Evolutionary conservation across 331 rosid genomes (phyloP).

Genomic region (Cucumis variabilis): DNA sequence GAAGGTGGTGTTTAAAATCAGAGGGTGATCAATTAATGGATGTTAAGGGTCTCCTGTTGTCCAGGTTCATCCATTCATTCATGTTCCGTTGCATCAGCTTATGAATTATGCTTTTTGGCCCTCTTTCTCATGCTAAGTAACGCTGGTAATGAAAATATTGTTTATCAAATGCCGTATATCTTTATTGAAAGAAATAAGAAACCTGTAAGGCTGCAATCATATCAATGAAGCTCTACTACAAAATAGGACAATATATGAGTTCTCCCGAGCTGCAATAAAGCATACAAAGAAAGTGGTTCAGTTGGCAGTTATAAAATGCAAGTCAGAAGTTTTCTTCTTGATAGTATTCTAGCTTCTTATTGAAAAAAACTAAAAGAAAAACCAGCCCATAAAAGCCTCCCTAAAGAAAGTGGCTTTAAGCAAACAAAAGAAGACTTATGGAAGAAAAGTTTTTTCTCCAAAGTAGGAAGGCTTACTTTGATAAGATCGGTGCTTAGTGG

Average conservation of each 20-base stretch:
- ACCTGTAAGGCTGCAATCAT: neutral
- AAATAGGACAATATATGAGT: neutral
- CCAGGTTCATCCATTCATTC: slow-evolving; percentile 66
- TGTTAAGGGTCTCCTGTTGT: slow-evolving; percentile 75
- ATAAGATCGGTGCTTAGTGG: no score
- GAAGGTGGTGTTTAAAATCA: slow-evolving; percentile 91
- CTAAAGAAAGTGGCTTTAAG: no score
- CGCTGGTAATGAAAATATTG: neutral
- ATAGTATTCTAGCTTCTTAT: neutral
- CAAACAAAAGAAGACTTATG: no score
- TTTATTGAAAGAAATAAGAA: neutral
- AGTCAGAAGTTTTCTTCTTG: neutral
- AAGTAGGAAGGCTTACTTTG: no score
- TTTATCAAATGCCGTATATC: slow-evolving; percentile 11
- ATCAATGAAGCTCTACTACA: slow-evolving; percentile 15
- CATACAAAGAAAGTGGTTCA: neutral
- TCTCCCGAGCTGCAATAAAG: neutral
- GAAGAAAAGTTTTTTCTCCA: no score
- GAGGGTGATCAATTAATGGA: slow-evolving; percentile 58
- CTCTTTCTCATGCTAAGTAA: neutral
- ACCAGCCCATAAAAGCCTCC: no score
- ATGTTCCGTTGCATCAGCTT: slow-evolving; percentile 34
- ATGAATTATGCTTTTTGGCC: slow-evolving; percentile 8
- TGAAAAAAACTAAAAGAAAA: no score
- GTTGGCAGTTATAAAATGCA: neutral